Evolutionary conservation across 169 alveolate species (phyloP).

Genomic region (Cryptosporidium felis): DNA sequence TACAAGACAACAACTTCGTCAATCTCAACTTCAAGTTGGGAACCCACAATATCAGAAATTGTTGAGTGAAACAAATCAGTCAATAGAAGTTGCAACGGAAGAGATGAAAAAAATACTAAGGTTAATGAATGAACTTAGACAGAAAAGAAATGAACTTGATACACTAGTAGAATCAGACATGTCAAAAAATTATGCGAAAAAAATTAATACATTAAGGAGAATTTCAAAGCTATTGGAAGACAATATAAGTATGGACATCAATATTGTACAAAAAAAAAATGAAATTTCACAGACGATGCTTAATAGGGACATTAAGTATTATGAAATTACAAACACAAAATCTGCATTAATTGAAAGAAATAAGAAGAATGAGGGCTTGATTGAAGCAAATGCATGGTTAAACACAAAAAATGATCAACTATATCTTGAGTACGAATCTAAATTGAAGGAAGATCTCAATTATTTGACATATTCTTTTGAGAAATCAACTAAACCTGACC

Average conservation of each 20-base stretch:
- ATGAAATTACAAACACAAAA: constrained; percentile 48
- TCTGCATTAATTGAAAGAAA: constrained; percentile 34
- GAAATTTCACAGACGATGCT: constrained; percentile 38
- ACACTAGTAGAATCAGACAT: constrained; percentile 53
- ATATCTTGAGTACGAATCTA: constrained; percentile 1
- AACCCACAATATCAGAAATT: constrained; percentile 50
- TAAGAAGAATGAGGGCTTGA: constrained; percentile 42
- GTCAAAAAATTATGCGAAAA: constrained; percentile 57
- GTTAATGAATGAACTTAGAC: constrained; percentile 56
- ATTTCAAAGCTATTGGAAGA: constrained; percentile 42
- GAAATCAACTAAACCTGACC: constrained; percentile 2
- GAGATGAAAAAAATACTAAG: constrained; percentile 56
- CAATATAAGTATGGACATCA: constrained; percentile 35
- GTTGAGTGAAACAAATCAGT: constrained; percentile 42
- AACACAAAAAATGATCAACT: constrained; percentile 24
- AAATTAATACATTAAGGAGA: constrained; percentile 31
- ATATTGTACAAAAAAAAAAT: constrained; percentile 40
- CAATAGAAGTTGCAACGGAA: constrained; percentile 36
- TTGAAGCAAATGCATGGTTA: constrained; percentile 53
- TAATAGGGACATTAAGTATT: constrained; percentile 55
- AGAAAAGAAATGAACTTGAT: constrained; percentile 62
- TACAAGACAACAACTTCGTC: constrained; percentile 63
- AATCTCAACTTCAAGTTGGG: constrained; percentile 41
- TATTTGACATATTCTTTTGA: constrained; percentile 28
- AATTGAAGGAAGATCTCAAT: constrained; percentile 33